Evolutionary conservation across 2,329 filamentous ascomycete genomes (phyloP), one percentile per base, ranked within the genome.

Genomic region (Fusarium circinatum): DNA sequence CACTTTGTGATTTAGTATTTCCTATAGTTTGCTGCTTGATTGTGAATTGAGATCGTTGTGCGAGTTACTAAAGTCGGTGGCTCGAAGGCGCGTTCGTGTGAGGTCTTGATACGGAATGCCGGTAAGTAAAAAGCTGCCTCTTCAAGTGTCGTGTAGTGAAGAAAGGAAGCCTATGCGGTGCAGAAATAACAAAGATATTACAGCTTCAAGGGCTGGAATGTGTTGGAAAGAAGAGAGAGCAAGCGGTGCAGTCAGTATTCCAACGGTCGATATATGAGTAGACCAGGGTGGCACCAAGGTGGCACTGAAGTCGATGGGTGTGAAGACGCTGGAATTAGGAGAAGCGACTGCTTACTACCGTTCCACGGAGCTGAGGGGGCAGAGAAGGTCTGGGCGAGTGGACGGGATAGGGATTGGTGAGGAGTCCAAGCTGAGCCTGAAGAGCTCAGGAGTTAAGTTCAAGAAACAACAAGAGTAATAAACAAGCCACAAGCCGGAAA

Each of bases 241-340:
- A 51, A 48, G 51, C 59, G 41, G 51, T 74, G 68, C 56, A 73
- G 63, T 55, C 39, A 22, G 60, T 75, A 57, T 62, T 56, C 71
- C 56, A 75, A 75, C 42, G 56, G 54, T 49, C 48, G 60, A 62
- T 74, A 69, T 75, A 75, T 69, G 68, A 63, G 44, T 32, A 61
- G 68, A 65, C 71, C 48, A 73, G 68, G 68, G 57, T 70, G 60
- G 59, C 57, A 74, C 71, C 56, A 20, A 57, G 59, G 71, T 74
- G 66, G 67, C 59, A 71, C 71, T 68, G 39, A 65, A 52, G 71
- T 39, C 11, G 63, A 71, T 56, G 65, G 52, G 52, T 62, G 47
- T 55, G 62, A 62, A 51, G 18, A 60, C 54, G 52, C 51, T 38
- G 58, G 24, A 47, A 52, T 57, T 38, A 68, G 44, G 66, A 68